These are phyloP conservation scores for Deakozyma indianensis DNA, from an alignment of 805 yeast genomes.

Conservation along the genomic window DNA sequence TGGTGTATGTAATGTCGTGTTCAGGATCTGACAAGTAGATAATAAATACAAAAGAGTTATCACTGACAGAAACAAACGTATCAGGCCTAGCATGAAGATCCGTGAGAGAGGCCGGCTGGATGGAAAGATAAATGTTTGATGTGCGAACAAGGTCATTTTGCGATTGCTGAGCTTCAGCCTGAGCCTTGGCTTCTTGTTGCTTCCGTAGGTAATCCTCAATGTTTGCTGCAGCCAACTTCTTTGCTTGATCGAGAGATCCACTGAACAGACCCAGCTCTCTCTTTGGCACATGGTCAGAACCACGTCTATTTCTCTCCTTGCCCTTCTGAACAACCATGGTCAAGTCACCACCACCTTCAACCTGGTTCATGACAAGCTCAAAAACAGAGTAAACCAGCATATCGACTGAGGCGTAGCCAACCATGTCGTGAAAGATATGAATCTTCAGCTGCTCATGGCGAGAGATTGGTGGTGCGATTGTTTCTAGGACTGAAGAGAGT, in stretches of 20 bases:
- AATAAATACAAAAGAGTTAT: conserved; percentile 50
- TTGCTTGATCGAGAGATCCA: conserved; percentile 74
- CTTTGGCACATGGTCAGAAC: conserved; percentile 19
- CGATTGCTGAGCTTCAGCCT: conserved; percentile 7
- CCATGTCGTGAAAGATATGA: conserved; percentile 31
- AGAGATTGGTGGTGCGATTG: conserved; percentile 30
- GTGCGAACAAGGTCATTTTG: conserved; percentile 15
- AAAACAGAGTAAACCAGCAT: conserved; percentile 35
- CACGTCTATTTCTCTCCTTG: conserved; percentile 23
- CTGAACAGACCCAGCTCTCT: conserved; percentile 53
- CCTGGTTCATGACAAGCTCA: conserved; percentile 46
- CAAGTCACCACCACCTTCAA: conserved; percentile 54
- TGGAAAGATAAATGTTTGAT: conserved; percentile 57
- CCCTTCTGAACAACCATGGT: conserved; percentile 36
- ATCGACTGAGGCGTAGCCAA: conserved; percentile 33
- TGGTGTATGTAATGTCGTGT: conserved; percentile 57
- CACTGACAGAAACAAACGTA: conserved; percentile 1
- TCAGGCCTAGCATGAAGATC: conserved; percentile 7
- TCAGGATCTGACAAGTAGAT: conserved; percentile 64
- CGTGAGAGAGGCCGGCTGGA: conserved; percentile 42
- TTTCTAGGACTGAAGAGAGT: conserved; percentile 24
- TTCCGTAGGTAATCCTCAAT: conserved; percentile 49
- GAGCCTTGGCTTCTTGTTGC: conserved; percentile 2
- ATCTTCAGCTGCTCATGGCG: conserved; percentile 29
- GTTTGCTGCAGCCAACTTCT: conserved; percentile 77